Evolutionary conservation across 2,329 filamentous ascomycete genomes (phyloP), one percentile per base, ranked within the genome.

Genomic region (Sporothrix mexicana): DNA sequence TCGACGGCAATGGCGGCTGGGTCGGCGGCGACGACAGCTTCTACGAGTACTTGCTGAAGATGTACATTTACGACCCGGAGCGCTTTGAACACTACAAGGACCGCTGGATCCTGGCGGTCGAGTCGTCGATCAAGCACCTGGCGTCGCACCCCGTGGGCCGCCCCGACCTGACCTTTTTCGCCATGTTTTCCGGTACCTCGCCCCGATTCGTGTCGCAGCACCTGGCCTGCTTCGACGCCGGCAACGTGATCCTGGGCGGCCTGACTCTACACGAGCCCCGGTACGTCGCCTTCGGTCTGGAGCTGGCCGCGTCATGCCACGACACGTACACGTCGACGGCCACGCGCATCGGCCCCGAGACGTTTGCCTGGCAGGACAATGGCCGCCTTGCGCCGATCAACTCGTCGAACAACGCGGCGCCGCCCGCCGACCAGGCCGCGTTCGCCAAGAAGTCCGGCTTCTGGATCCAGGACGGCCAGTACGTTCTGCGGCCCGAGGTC

Each of bases 11-110:
- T 1, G 93, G 94, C 69, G 92, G 92, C 61, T 97, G 93, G 93
- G 87, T 88, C 53, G 93, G 91, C 69, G 91, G 92, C 7, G 88
- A 87, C 43, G 93, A 97, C 80, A 93, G 90, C 59, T 97, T 91
- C 82, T 97, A 97, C 82, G 93, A 97, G 82, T 97, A 97, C 78
- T 87, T 97, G 45, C 91, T 97, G 80, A 97, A 97, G 84, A 95
- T 96, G 92, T 97, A 91, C 77, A 81, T 95, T 71, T 97, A 97
- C 80, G 91, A 95, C 78, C 85, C 88, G 0, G 77, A 80, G 6
- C 85, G 88, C 2, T 97, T 92, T 77, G 81, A 78, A 1, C 74
- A 80, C 2, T 94, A 95, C 82, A 89, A 86, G 77, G 91, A 95
- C 75, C 88, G 89, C 66, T 97, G 93, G 93, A 82, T 93, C 57